These are phyloP conservation scores for Suhomyces coccinellae DNA, from an alignment of 1,139 yeast species.

Conservation along the genomic window DNA sequence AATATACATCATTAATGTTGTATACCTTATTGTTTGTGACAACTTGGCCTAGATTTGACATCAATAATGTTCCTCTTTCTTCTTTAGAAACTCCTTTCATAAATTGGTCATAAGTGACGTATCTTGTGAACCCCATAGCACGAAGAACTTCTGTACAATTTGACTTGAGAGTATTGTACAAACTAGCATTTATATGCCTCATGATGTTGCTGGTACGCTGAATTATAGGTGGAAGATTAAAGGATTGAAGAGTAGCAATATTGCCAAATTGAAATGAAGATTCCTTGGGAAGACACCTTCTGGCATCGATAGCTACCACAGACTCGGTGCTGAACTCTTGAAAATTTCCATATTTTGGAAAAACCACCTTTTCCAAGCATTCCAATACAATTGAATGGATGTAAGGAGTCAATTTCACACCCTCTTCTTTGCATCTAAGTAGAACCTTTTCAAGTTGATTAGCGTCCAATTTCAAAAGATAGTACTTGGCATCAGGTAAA, in stretches of 20 bases:
- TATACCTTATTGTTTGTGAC: neutral
- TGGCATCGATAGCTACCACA: constrained; percentile 14
- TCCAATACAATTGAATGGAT: constrained; percentile 13
- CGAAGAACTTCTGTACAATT: neutral
- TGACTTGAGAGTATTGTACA: neutral
- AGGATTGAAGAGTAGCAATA: constrained; percentile 21
- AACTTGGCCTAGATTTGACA: constrained; percentile 25
- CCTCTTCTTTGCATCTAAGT: constrained; percentile 8
- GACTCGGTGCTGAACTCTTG: constrained; percentile 13
- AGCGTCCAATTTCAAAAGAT: constrained; percentile 12
- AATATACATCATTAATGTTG: neutral
- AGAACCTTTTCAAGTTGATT: constrained; percentile 2
- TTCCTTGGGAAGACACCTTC: constrained; percentile 11
- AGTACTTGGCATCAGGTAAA: constrained; percentile 6
- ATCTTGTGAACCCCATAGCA: neutral
- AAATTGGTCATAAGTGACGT: neutral
- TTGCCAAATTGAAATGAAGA: constrained; percentile 21
- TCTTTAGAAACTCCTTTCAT: neutral
- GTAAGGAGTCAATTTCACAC: constrained; percentile 13
- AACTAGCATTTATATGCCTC: neutral
- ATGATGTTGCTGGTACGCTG: constrained; percentile 5
- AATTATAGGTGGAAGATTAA: constrained; percentile 17
- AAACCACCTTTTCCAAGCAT: constrained; percentile 10
- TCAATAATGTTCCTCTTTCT: constrained; percentile 19
- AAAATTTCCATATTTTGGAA: neutral